These are phyloP conservation scores for Tricholoma bakamatsutake DNA, from an alignment of 768 basidiomycete genomes.

Conservation along the genomic window DNA sequence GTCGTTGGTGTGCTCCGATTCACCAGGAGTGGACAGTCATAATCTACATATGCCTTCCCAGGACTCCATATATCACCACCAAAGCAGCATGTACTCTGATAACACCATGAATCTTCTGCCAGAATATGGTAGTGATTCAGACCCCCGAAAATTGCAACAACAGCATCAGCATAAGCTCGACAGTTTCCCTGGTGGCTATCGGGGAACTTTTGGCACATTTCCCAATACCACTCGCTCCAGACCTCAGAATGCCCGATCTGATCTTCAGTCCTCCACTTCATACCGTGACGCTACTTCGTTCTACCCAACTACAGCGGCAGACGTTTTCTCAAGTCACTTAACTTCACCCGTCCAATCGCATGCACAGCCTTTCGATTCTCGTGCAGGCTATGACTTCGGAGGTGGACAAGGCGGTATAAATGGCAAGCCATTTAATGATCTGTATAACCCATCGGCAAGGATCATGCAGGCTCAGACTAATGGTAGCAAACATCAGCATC, in stretches of 20 bases:
- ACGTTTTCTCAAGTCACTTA: constrained; percentile 30
- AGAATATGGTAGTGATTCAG: constrained; percentile 34
- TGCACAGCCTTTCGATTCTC: constrained; percentile 30
- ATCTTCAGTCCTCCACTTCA: constrained; percentile 27
- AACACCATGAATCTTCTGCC: constrained; percentile 32
- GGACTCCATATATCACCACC: constrained; percentile 31
- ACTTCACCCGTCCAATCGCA: constrained; percentile 36
- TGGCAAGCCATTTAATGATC: constrained; percentile 26
- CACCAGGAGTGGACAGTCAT: constrained; percentile 36
- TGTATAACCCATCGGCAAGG: constrained; percentile 17
- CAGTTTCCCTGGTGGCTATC: constrained; percentile 26
- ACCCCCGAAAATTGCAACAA: constrained; percentile 29
- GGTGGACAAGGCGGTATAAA: constrained; percentile 19
- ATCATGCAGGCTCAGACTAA: constrained; percentile 5
- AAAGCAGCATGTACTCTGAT: constrained; percentile 29
- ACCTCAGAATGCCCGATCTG: constrained; percentile 30
- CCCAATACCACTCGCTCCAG: constrained; percentile 40
- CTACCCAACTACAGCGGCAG: constrained; percentile 25
- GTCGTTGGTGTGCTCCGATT: constrained; percentile 40
- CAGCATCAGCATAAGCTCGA: constrained; percentile 29
- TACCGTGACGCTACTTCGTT: constrained; percentile 30
- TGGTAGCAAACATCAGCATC: constrained; percentile 22
- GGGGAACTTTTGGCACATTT: constrained; percentile 31
- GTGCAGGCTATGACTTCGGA: constrained; percentile 30
- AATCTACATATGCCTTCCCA: constrained; percentile 29